Base-by-base conservation (phyloP, 768 basidiomycete species). In the Suillus occidentalis region DNA sequence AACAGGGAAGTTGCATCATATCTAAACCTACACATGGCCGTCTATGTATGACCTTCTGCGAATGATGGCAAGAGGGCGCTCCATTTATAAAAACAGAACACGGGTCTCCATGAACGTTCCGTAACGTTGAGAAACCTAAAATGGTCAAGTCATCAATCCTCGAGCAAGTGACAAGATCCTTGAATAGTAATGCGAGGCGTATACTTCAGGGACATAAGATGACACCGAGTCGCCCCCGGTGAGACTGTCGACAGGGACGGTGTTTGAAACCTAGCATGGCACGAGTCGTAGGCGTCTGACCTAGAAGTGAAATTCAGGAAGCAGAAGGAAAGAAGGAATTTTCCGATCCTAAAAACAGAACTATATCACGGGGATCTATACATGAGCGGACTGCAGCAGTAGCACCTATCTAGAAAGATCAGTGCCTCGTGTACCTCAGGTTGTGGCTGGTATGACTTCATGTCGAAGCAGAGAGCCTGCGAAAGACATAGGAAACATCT, bases 391-490 rank as follows among this genome's bases (percentile, higher is more conserved):
- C 16, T 42, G 39, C 39, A 42, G 18, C 6, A 31, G 31, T 2
- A 59, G 5, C 12, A 59, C 25, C 40, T 42, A 20, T 59, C 57
- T 20, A 28, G 25, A 58, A 22, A 62, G 12, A 43, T 42, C 20
- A 34, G 40, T 45, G 43, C 62, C 62, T 56, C 42, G 43, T 47
- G 65, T 65, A 55, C 55, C 36, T 57, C 55, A 20, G 1, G 25
- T 43, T 20, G 40, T 62, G 43, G 25, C 3, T n/a, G 18, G 16
- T 39, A 66, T 60, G 63, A 60, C 63, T 64, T 64, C 63, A 59
- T 66, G 20, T 39, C 47, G 63, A 66, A 63, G 61, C 28, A 61
- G 22, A 20, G 31, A 50, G 10, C 58, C 22, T 63, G 34, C 45
- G 61, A 49, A 39, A 61, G 53, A 60, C 28, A 14, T 39, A 34